These are phyloP conservation scores for Linum lewisii DNA, from an alignment of 345 rosid genomes.

Conservation along the genomic window DNA sequence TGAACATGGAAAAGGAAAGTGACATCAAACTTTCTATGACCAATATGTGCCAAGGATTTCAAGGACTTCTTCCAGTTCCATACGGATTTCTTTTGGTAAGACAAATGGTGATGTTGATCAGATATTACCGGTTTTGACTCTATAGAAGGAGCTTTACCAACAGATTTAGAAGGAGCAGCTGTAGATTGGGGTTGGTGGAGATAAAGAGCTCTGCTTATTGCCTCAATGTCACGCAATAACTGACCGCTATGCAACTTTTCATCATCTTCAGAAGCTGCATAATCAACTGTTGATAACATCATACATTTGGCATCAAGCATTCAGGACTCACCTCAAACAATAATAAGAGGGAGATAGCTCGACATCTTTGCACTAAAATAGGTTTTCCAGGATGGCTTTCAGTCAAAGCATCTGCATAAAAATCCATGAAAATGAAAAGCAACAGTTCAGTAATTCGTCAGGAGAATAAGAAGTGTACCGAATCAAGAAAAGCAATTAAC, in stretches of 20 bases:
- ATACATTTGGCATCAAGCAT: constrained; percentile 16
- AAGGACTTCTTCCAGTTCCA: constrained; percentile 86
- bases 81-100: constrained; percentile 38
- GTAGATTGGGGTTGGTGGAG: constrained; percentile 28
- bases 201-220: constrained; percentile 63
- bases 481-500: too few relatives aligned
- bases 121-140: constrained; percentile 21
- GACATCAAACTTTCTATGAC: constrained; percentile 43
- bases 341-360: constrained; percentile 12
- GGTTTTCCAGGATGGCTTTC: not conserved
- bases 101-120: constrained; percentile 14
- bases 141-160: constrained; percentile 21
- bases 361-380: constrained; percentile 7
- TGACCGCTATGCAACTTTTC: constrained; percentile 33
- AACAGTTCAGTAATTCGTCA: too few relatives aligned
- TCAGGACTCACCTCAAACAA: constrained; percentile 1
- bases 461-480: too few relatives aligned
- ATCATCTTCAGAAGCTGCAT: constrained; percentile 15
- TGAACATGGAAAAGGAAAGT: constrained; percentile 70
- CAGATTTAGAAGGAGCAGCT: constrained; percentile 35
- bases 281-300: constrained; percentile 33
- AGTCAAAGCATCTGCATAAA: too few relatives aligned
- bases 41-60: constrained; percentile 58
- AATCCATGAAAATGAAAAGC: too few relatives aligned
- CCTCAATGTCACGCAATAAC: constrained; percentile 72